phyloP scores from a whole-genome alignment of 257 asterid genomes.

The Nicotiana knightiana region DNA sequence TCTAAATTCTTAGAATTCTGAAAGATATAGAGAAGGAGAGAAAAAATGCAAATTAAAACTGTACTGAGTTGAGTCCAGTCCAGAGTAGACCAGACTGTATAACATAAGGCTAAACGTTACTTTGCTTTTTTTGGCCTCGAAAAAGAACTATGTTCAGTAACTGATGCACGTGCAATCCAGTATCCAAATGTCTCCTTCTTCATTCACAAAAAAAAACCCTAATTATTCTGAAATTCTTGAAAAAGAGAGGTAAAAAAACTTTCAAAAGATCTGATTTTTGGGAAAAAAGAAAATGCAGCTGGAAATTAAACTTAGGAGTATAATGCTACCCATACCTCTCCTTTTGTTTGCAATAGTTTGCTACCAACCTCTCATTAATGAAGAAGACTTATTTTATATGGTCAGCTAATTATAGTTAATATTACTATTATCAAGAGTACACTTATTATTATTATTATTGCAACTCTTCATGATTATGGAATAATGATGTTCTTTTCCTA shows the following conservation, averaged over 20 bases:
- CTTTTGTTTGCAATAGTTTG: neutral
- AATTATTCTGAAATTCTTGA: slow-evolving; percentile 8
- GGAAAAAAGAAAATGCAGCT: neutral
- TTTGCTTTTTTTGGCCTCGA: slow-evolving; percentile 32
- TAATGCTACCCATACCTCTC: slow-evolving; percentile 8
- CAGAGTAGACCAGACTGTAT: slow-evolving; percentile 1
- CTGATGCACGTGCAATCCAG: slow-evolving; percentile 27
- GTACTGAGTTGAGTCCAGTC: neutral
- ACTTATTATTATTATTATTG: neutral
- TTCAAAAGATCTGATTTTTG: neutral
- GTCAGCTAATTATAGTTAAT: neutral
- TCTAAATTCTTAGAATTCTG: neutral
- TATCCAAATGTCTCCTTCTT: slow-evolving; percentile 8
- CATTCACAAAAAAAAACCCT: slow-evolving; percentile 9
- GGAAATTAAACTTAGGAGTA: neutral
- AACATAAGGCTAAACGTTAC: slow-evolving; percentile 13
- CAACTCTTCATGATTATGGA: slow-evolving; percentile 7
- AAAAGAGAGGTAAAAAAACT: neutral
- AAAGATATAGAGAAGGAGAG: neutral
- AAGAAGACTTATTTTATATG: neutral
- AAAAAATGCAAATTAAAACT: neutral
- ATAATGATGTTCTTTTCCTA: slow-evolving; percentile 7
- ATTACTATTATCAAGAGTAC: neutral
- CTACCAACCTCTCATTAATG: slow-evolving; percentile 13
- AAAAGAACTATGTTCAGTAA: slow-evolving; percentile 17